phyloP scores from a whole-genome alignment of 2,329 filamentous ascomycete species.

The Metarhizium sp. region DNA sequence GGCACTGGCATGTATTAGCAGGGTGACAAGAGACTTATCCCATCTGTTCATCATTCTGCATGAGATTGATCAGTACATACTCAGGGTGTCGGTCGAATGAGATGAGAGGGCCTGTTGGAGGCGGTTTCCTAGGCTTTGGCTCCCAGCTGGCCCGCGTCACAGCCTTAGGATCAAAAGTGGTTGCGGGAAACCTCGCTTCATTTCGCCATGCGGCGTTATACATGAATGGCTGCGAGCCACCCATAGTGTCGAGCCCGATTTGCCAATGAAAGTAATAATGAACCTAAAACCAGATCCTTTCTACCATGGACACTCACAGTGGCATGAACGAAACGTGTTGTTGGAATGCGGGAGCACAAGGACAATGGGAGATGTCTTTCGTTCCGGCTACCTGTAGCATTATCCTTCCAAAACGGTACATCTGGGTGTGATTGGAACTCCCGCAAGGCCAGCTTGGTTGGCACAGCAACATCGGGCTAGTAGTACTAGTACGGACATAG shows the following conservation, averaged over 20 bases:
- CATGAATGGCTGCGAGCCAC: slow-evolving; percentile 52
- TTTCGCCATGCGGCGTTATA: slow-evolving; percentile 49
- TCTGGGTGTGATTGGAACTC: background rate
- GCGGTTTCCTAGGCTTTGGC: slow-evolving; percentile 50
- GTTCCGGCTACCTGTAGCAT: background rate
- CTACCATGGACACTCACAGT: background rate
- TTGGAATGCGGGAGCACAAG: background rate
- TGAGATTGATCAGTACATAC: slow-evolving; percentile 37
- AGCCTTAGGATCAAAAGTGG: slow-evolving; percentile 76
- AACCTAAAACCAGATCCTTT: background rate
- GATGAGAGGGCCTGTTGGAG: slow-evolving; percentile 66
- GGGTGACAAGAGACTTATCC: background rate
- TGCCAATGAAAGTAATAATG: background rate
- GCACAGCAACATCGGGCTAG: slow-evolving; percentile 14
- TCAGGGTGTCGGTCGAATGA: slow-evolving; percentile 83
- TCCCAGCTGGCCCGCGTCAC: slow-evolving; percentile 71
- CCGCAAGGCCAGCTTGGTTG: slow-evolving; percentile 9
- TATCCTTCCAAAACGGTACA: background rate
- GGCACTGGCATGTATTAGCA: slow-evolving; percentile 28
- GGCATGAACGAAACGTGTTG: background rate
- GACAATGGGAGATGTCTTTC: slow-evolving; percentile 1
- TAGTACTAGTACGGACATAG: background rate
- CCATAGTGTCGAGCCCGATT: slow-evolving; percentile 11
- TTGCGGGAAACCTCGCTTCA: slow-evolving; percentile 44
- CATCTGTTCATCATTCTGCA: background rate